These are phyloP conservation scores for Meredithiella fracta DNA, from an alignment of 2,329 filamentous ascomycete species.

Conservation along the genomic window DNA sequence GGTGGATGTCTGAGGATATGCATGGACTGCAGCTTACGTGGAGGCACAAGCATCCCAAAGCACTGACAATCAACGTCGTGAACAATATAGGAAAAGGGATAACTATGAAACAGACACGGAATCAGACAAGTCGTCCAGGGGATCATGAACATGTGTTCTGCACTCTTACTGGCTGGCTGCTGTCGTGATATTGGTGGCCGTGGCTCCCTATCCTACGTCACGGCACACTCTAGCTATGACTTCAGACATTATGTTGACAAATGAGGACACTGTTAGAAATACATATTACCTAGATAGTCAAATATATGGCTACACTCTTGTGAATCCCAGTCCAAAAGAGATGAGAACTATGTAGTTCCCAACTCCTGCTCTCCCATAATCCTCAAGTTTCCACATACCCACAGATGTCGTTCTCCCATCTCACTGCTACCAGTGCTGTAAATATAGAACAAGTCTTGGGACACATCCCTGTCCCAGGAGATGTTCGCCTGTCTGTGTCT, in stretches of 20 bases:
- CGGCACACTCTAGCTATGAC: too few species aligned
- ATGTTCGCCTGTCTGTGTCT: neutral
- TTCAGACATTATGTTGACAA: too few species aligned
- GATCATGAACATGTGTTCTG: constrained; percentile 1
- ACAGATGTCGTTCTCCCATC: too few species aligned
- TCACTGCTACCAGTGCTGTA: neutral
- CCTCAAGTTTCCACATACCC: too few species aligned
- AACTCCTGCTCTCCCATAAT: too few species aligned
- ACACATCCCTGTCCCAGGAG: neutral
- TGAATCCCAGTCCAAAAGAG: too few species aligned
- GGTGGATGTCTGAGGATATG: neutral
- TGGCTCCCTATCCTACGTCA: too few species aligned
- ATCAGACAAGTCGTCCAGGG: neutral
- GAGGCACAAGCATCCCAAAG: neutral
- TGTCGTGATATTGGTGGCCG: neutral
- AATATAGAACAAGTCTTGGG: neutral
- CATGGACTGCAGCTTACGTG: neutral
- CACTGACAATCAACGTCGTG: neutral
- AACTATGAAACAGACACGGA: constrained; percentile 1
- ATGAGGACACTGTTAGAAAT: too few species aligned
- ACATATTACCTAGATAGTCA: too few species aligned
- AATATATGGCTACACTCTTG: too few species aligned
- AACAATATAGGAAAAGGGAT: neutral
- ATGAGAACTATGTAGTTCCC: too few species aligned
- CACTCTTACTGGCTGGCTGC: neutral